phyloP scores from a whole-genome alignment of 1,284 basidiomycete genomes.

The Cryptococcus floricola region DNA sequence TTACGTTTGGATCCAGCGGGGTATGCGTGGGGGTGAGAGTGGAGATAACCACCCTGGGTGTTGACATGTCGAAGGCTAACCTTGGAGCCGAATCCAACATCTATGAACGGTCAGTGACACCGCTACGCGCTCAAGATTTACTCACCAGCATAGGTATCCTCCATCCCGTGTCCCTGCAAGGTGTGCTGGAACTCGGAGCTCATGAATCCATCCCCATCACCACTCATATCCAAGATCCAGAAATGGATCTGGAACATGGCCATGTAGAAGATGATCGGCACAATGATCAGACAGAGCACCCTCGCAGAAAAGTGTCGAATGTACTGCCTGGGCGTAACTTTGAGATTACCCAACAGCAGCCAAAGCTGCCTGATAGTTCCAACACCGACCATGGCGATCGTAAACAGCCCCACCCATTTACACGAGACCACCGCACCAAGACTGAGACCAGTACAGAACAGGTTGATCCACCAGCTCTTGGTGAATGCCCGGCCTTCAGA shows the following conservation, averaged over 20 bases:
- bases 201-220: slow-evolving; percentile 99
- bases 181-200: slow-evolving; percentile 98
- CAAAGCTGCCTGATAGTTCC: slow-evolving; percentile 85
- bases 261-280: slow-evolving; percentile 90
- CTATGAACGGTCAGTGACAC: slow-evolving; percentile 46
- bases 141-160: slow-evolving; percentile 81
- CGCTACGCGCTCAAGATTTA: slow-evolving; percentile 8
- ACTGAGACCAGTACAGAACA: slow-evolving; percentile 78
- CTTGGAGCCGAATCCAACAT: slow-evolving; percentile 79
- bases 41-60: slow-evolving; percentile 95
- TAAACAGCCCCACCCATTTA: slow-evolving; percentile 99
- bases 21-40: slow-evolving; percentile 88
- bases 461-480: slow-evolving; percentile 85
- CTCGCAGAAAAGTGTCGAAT: slow-evolving; percentile 82
- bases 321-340: slow-evolving; percentile 70
- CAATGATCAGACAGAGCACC: slow-evolving; percentile 77
- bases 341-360: slow-evolving; percentile 81
- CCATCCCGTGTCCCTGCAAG: slow-evolving; percentile 83
- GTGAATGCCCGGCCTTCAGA: slow-evolving; percentile 65
- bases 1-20: slow-evolving; percentile 78
- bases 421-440: slow-evolving; percentile 89
- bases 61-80: slow-evolving; percentile 85
- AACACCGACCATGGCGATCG: slow-evolving; percentile 89
- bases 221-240: slow-evolving; percentile 76
- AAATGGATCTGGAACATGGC: slow-evolving; percentile 94